A percentile compares a stretch with the other conserved stretches of the same genome.
Evolutionary conservation across 805 yeast genomes (phyloP).

Genomic region (Yarrowia yakushimensis): DNA sequence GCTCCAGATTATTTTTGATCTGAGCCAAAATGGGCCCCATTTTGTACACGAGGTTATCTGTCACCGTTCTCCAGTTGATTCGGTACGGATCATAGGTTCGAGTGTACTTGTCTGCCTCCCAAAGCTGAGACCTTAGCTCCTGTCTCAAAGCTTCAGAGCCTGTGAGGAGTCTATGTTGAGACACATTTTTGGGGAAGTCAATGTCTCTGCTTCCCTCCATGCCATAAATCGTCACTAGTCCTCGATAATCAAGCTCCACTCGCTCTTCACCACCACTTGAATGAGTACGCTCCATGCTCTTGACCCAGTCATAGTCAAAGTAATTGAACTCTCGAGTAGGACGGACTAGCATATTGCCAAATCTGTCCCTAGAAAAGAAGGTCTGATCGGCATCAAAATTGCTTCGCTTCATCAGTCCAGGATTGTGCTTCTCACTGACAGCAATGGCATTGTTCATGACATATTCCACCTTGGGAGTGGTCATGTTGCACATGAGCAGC

Average conservation of each 20-base stretch:
- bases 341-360: not conserved
- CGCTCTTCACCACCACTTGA: not conserved
- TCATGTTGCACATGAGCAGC: constrained; percentile 54
- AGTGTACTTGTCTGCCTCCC: not conserved
- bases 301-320: constrained; percentile 16
- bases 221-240: not conserved
- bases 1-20: not conserved
- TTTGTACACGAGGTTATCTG: not conserved
- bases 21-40: constrained; percentile 3
- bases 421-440: not conserved
- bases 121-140: not conserved
- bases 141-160: constrained; percentile 4
- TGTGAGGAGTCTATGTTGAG: constrained; percentile 5
- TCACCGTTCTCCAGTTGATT: constrained; percentile 3
- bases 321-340: not conserved
- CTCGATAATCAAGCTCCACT: constrained; percentile 4
- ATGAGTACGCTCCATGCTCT: constrained; percentile 4
- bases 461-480: constrained; percentile 43
- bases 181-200: constrained; percentile 10
- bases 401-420: not conserved
- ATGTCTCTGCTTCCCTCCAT: constrained; percentile 1
- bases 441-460: constrained; percentile 32
- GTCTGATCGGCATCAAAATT: not conserved
- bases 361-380: not conserved
- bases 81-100: not conserved